Percentiles rank a stretch among this genome's conserved stretches.
Conservation (phyloP, 805 yeast species). For the Spathaspora girioi region DNA sequence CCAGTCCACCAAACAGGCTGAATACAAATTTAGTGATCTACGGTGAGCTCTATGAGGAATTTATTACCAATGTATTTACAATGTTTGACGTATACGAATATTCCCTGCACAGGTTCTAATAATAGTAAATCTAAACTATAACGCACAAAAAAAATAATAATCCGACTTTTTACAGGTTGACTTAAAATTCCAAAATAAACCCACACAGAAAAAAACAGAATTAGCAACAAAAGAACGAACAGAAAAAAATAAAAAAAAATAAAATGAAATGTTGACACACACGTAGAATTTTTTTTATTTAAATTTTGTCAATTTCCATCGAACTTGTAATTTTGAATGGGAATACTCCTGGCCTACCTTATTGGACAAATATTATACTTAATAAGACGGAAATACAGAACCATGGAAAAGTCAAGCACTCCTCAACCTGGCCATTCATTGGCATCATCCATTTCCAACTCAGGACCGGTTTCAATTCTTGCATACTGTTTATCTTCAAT, state of each 20-base stretch:
- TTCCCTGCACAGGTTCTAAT: neutral
- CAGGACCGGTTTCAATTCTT: slow-evolving; percentile 66
- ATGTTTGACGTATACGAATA: too few relatives aligned
- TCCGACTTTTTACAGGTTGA: neutral
- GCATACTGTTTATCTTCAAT: slow-evolving; percentile 93
- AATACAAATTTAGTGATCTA: too few relatives aligned
- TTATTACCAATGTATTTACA: too few relatives aligned
- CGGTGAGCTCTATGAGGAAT: too few relatives aligned
- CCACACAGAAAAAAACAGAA: neutral
- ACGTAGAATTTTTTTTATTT: neutral
- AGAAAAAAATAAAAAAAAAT: neutral
- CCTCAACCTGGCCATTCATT: slow-evolving; percentile 15
- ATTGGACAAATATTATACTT: slow-evolving; percentile 32
- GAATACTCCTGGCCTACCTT: slow-evolving; percentile 37
- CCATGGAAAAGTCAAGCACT: slow-evolving; percentile 32
- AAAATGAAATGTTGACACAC: slow-evolving; percentile 1
- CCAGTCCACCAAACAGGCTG: too few relatives aligned
- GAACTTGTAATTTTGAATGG: slow-evolving; percentile 30
- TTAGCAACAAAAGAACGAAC: neutral
- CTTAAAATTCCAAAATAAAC: neutral
- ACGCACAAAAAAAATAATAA: neutral
- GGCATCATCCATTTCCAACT: slow-evolving; percentile 35
- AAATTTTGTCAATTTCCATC: neutral
- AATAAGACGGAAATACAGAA: slow-evolving; percentile 19
- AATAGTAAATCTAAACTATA: neutral